Evolutionary conservation across 805 yeast genomes (phyloP).

Genomic region (Priceomyces melissophilus): DNA sequence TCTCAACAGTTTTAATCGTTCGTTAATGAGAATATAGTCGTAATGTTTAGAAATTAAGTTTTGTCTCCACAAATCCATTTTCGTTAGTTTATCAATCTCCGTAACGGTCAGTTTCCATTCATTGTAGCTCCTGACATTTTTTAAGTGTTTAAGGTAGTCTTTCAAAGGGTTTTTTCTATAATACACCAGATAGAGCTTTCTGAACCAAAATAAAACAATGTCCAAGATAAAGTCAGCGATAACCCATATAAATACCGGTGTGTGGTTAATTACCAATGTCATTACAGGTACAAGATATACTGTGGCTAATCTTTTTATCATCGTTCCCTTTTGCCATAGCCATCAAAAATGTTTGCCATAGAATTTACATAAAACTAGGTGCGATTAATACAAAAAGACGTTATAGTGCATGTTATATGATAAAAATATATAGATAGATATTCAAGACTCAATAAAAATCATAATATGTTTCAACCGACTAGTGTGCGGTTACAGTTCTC

Average conservation of each 20-base stretch:
- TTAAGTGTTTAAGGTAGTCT: slow-evolving; percentile 47
- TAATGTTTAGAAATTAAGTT: slow-evolving; percentile 78
- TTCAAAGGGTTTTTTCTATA: slow-evolving; percentile 42
- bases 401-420: too few relatives aligned
- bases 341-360: too few relatives aligned
- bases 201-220: slow-evolving; percentile 46
- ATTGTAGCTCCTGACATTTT: slow-evolving; percentile 52
- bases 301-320: slow-evolving; percentile 5
- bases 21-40: slow-evolving; percentile 79
- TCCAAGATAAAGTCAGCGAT: slow-evolving; percentile 43
- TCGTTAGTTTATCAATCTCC: slow-evolving; percentile 48
- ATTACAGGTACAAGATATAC: slow-evolving; percentile 17
- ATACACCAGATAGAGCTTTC: slow-evolving; percentile 31
- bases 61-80: slow-evolving; percentile 63
- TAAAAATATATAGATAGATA: background rate
- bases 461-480: too few relatives aligned
- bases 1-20: slow-evolving; percentile 59
- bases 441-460: background rate
- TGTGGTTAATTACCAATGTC: slow-evolving; percentile 21
- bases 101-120: slow-evolving; percentile 64
- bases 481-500: background rate
- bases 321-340: background rate
- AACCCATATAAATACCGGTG: slow-evolving; percentile 39
- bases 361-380: too few relatives aligned
- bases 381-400: too few relatives aligned